Conservation (phyloP, 345 rosid species). For the Cardamine resedifolia region DNA sequence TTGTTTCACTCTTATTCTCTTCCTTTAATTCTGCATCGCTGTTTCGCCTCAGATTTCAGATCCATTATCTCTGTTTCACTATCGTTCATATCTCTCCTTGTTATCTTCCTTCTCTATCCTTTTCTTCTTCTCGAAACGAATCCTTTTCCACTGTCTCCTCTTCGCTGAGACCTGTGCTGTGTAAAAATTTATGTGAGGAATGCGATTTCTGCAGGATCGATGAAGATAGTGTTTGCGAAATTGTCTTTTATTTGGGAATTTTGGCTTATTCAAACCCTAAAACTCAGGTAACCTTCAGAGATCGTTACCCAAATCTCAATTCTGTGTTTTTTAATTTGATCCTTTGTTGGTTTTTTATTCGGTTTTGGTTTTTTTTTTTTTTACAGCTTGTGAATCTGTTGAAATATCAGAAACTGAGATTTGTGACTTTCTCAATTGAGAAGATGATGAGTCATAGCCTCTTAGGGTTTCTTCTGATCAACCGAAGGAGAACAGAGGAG, state of each 20-base stretch:
- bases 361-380: conserved; percentile 14
- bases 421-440: conserved; percentile 66
- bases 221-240: conserved; percentile 50
- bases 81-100: conserved; percentile 26
- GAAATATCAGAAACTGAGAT: conserved; percentile 54
- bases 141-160: conserved; percentile 38
- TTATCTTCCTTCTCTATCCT: neutral
- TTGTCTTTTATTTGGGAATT: no score
- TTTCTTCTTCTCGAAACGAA: conserved; percentile 40
- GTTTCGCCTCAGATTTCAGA: neutral
- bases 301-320: neutral
- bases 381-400: conserved; percentile 60
- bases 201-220: no score
- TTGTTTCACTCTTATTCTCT: conserved; percentile 2
- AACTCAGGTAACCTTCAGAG: conserved; percentile 50
- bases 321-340: neutral
- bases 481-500: conserved; percentile 38
- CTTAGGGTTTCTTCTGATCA: conserved; percentile 13
- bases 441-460: conserved; percentile 38
- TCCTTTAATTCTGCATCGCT: conserved; percentile 11
- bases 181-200: no score
- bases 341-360: neutral
- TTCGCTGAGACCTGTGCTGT: conserved; percentile 24
- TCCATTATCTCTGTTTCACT: conserved; percentile 26
- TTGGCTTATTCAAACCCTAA: conserved; percentile 72